Conservation (phyloP, 352 stramenopile genomes). For the Detonula confervacea region DNA sequence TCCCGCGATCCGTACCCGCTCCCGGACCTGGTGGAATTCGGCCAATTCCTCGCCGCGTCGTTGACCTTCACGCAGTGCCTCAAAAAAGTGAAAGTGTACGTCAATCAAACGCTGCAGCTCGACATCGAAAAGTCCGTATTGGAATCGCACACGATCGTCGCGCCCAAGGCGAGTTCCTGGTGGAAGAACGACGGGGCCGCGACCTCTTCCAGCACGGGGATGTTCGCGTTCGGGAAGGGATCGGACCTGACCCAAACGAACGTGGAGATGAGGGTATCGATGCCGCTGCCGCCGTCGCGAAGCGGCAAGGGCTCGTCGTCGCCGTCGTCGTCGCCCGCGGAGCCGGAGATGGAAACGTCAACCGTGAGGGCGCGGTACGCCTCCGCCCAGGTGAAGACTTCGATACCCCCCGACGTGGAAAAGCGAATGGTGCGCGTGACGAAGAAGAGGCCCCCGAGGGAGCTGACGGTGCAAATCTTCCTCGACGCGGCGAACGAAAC, state of each 20-base stretch:
- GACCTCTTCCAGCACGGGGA: conserved; percentile 53
- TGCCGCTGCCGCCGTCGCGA: no score
- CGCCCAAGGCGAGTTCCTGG: conserved; percentile 50
- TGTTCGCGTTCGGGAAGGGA: conserved; percentile 61
- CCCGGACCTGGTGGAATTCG: conserved; percentile 75
- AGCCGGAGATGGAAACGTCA: conserved; percentile 36
- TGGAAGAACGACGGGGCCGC: conserved; percentile 58
- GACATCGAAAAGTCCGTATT: conserved; percentile 70
- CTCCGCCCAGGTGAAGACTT: conserved; percentile 67
- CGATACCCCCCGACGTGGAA: conserved; percentile 63
- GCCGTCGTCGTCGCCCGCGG: not conserved
- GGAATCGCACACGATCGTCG: conserved; percentile 60
- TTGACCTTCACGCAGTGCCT: conserved; percentile 83
- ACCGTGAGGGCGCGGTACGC: conserved; percentile 62
- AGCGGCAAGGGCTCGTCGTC: conserved; percentile 14
- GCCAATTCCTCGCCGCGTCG: conserved; percentile 74
- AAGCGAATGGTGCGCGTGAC: conserved; percentile 81
- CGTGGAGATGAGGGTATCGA: conserved; percentile 36
- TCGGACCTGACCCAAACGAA: conserved; percentile 41
- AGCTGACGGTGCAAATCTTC: conserved; percentile 77
- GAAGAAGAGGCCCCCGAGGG: conserved; percentile 81
- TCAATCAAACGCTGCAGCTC: conserved; percentile 61
- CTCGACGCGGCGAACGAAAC: conserved; percentile 58
- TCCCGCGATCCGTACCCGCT: conserved; percentile 76
- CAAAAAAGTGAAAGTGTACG: conserved; percentile 62